These are phyloP conservation scores for Fraxinus americana DNA, from an alignment of 257 asterid genomes.

Conservation along the genomic window DNA sequence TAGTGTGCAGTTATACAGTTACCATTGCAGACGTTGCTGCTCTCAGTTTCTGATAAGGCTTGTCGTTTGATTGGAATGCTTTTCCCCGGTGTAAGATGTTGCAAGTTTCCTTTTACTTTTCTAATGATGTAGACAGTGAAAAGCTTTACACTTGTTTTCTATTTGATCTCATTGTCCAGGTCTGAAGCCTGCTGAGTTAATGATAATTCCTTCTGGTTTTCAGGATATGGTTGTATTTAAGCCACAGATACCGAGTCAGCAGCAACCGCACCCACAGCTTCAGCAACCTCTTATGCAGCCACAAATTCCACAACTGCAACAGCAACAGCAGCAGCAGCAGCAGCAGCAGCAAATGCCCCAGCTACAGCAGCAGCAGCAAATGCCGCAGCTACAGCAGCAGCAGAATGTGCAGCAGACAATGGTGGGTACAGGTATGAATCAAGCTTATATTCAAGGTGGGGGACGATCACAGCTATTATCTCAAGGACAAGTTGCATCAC, in stretches of 20 bases:
- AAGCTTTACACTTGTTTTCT: neutral
- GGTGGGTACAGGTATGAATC: slow-evolving; percentile 66
- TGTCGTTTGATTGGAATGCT: slow-evolving; percentile 88
- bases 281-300: slow-evolving; percentile 25
- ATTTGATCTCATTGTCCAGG: neutral
- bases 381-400: slow-evolving; percentile 40
- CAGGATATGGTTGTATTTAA: slow-evolving; percentile 90
- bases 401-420: slow-evolving; percentile 47
- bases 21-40: slow-evolving; percentile 84
- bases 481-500: slow-evolving; percentile 85
- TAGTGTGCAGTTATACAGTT: slow-evolving; percentile 94
- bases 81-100: slow-evolving; percentile 78
- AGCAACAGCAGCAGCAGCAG: slow-evolving; percentile 31
- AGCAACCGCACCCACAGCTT: slow-evolving; percentile 38
- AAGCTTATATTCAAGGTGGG: slow-evolving; percentile 66
- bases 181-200: neutral
- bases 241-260: slow-evolving; percentile 70
- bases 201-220: neutral
- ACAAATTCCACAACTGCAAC: slow-evolving; percentile 39
- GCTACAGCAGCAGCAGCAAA: slow-evolving; percentile 40
- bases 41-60: slow-evolving; percentile 80
- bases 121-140: neutral
- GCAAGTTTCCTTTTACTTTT: neutral
- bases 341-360: slow-evolving; percentile 36
- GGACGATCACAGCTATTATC: slow-evolving; percentile 66